Evolutionary conservation across 1,284 basidiomycete species (phyloP).

Genomic region (Pterulicium gracile): DNA sequence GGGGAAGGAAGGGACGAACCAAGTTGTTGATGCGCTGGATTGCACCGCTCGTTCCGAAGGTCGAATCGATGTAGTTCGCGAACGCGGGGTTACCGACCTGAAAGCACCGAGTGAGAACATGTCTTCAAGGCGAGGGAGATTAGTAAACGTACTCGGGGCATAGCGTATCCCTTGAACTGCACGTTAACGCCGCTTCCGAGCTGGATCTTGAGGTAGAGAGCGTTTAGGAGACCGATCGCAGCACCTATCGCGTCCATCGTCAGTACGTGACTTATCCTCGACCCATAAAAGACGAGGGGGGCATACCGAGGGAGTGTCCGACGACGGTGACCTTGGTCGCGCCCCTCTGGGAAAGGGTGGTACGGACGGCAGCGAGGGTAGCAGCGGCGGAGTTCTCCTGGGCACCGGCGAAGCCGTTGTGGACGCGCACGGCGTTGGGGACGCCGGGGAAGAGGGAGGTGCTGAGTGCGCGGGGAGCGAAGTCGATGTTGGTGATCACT

Average conservation of each 20-base stretch:
- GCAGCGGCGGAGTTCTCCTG: constrained; percentile 33
- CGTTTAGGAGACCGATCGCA: constrained; percentile 12
- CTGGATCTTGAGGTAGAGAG: constrained; percentile 22
- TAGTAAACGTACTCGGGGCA: constrained; percentile 37
- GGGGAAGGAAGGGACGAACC: background rate
- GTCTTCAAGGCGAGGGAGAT: background rate
- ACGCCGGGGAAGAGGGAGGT: constrained; percentile 48
- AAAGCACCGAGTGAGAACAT: background rate
- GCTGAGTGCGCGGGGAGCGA: constrained; percentile 28
- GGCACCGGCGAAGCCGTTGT: constrained; percentile 42
- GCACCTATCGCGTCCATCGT: background rate
- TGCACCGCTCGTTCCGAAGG: background rate
- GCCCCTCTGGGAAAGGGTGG: constrained; percentile 26
- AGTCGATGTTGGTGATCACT: constrained; percentile 41
- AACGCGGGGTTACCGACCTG: constrained; percentile 53
- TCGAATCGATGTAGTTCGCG: constrained; percentile 43
- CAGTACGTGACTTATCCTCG: constrained; percentile 3
- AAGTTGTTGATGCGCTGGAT: background rate
- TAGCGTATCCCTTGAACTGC: constrained; percentile 34
- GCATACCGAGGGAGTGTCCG: constrained; percentile 44
- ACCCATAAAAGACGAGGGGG: constrained; percentile 4
- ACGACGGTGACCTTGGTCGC: constrained; percentile 34
- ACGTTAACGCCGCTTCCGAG: constrained; percentile 20
- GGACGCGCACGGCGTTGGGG: constrained; percentile 33
- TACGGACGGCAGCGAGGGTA: constrained; percentile 32